phyloP scores from a whole-genome alignment of 805 yeast species.

The Torulaspora microellipsoides region DNA sequence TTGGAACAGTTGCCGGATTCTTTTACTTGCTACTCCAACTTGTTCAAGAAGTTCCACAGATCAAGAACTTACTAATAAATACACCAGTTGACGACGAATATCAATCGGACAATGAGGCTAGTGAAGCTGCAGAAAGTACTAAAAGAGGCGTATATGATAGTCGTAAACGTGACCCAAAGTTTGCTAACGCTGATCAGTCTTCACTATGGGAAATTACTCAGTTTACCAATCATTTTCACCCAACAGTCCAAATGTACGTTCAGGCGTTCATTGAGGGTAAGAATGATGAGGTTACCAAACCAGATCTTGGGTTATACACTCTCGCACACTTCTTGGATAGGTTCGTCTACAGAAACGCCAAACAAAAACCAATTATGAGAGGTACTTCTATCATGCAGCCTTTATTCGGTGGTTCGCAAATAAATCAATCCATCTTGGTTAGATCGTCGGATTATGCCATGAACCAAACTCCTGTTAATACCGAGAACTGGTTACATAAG shows the following conservation, averaged over 20 bases:
- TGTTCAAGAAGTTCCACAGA: conserved; percentile 56
- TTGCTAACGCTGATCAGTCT: conserved; percentile 75
- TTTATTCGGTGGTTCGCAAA: conserved; percentile 64
- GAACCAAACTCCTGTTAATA: conserved; percentile 58
- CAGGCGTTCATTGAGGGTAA: conserved; percentile 50
- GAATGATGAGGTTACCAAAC: conserved; percentile 50
- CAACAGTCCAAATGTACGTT: conserved; percentile 83
- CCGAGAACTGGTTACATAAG: conserved; percentile 75
- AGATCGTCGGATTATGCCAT: conserved; percentile 46
- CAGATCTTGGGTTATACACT: conserved; percentile 86
- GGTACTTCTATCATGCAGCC: conserved; percentile 98
- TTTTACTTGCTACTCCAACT: conserved; percentile 67
- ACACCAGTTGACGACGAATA: conserved; percentile 49
- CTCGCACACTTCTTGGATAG: conserved; percentile 88
- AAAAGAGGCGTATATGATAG: conserved; percentile 56
- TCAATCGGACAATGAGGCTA: conserved; percentile 45
- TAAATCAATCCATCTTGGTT: conserved; percentile 64
- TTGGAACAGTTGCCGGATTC: conserved; percentile 87
- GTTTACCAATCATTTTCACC: conserved; percentile 81
- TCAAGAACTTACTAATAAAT: conserved; percentile 56
- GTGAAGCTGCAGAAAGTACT: conserved; percentile 30
- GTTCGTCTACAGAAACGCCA: conserved; percentile 91
- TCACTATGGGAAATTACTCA: conserved; percentile 83
- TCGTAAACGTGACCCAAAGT: conserved; percentile 87
- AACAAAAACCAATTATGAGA: conserved; percentile 64